Percentiles rank a stretch among this genome's conserved stretches.
These are phyloP conservation scores for Talaromyces stipitatus DNA, from an alignment of 495 filamentous ascomycete species.

Conservation along the genomic window DNA sequence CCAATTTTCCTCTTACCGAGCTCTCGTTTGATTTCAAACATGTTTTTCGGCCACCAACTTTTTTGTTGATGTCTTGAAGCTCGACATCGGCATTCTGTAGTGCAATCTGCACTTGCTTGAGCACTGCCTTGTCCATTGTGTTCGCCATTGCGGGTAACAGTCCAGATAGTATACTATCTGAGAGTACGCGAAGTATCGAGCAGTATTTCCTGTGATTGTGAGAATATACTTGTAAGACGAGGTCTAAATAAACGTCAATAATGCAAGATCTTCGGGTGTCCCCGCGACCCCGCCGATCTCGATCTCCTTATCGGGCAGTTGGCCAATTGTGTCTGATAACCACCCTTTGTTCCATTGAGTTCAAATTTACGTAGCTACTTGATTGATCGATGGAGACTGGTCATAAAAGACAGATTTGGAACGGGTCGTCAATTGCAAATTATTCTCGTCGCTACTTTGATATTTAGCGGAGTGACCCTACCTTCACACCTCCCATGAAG, in stretches of 20 bases:
- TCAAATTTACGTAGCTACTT: too few species aligned
- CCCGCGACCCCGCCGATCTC: background rate
- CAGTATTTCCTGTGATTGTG: too few species aligned
- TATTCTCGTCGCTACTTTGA: too few species aligned
- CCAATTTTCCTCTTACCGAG: background rate
- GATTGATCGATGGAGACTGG: too few species aligned
- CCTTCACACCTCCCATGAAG: too few species aligned
- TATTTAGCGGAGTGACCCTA: too few species aligned
- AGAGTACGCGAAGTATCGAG: too few species aligned
- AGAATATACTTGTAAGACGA: background rate
- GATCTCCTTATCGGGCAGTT: background rate
- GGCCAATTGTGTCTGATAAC: background rate
- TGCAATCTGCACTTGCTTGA: conserved; percentile 16
- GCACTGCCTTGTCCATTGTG: background rate
- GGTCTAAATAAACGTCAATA: background rate
- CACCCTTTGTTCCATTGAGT: too few species aligned
- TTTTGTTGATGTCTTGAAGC: conserved; percentile 38
- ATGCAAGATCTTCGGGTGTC: background rate
- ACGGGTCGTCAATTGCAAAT: too few species aligned
- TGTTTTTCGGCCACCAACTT: conserved; percentile 19
- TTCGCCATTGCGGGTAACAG: background rate
- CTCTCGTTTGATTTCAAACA: too few species aligned
- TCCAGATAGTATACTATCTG: background rate
- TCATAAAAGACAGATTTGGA: too few species aligned
- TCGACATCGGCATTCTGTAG: conserved; percentile 24